A percentile compares a stretch with the other conserved stretches of the same genome.
phyloP scores from a whole-genome alignment of 441 rosid genomes.

The Brassica hybrid region DNA sequence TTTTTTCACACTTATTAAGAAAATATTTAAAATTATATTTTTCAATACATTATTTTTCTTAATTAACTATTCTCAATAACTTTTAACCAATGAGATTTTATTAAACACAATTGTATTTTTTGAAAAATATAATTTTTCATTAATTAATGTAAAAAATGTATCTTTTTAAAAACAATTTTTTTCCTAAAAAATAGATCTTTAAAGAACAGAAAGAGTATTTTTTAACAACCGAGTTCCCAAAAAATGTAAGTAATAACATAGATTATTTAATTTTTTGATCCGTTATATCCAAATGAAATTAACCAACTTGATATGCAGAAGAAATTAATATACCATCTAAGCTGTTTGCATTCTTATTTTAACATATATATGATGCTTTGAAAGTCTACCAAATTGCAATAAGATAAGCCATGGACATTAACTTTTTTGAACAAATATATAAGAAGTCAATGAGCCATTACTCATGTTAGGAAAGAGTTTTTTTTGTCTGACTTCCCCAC shows the following conservation, averaged over 20 bases:
- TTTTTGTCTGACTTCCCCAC: conserved; percentile 36
- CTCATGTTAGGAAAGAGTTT: conserved; percentile 13
- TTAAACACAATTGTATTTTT: too few species aligned
- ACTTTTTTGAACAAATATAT: not conserved
- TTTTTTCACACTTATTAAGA: too few species aligned
- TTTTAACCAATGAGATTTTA: too few species aligned
- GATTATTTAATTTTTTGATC: not conserved
- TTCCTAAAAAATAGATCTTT: too few species aligned
- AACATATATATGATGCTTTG: not conserved
- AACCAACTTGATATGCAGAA: not conserved
- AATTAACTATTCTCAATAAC: too few species aligned
- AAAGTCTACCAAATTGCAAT: conserved; percentile 15
- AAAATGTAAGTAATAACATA: not conserved
- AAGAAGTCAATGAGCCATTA: conserved; percentile 33
- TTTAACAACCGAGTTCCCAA: not conserved
- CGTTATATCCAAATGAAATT: not conserved
- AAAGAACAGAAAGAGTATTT: not conserved
- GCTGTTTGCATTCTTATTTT: not conserved
- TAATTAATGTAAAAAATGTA: too few species aligned
- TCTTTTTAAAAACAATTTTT: too few species aligned
- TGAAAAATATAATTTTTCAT: too few species aligned
- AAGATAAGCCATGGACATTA: conserved; percentile 9
- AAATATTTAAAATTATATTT: too few species aligned
- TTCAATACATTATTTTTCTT: too few species aligned
- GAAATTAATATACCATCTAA: not conserved